A percentile compares a stretch with the other conserved stretches of the same genome.
phyloP scores from a whole-genome alignment of 805 yeast species.

The Torulaspora delbrueckii region DNA sequence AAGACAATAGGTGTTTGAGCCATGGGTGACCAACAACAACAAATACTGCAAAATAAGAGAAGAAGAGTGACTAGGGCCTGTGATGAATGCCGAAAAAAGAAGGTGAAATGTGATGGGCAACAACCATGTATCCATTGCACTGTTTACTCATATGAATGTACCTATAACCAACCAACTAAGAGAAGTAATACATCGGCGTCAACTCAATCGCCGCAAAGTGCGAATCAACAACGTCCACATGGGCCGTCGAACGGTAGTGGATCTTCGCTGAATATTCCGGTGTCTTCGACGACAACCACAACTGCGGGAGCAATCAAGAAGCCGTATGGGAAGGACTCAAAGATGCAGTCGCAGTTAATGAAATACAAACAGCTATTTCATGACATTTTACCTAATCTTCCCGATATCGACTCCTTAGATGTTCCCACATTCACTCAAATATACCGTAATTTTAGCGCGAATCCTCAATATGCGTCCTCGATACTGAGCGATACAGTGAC shows the following conservation, averaged over 20 bases:
- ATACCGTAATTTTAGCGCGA: constrained; percentile 18
- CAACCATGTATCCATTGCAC: constrained; percentile 86
- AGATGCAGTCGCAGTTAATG: constrained; percentile 17
- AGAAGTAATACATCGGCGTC: constrained; percentile 9
- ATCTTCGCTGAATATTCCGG: background rate
- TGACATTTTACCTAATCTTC: constrained; percentile 26
- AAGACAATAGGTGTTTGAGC: background rate
- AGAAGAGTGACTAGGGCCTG: constrained; percentile 44
- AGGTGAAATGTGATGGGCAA: constrained; percentile 79
- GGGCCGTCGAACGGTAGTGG: background rate
- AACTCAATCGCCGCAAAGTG: constrained; percentile 3
- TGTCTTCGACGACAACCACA: background rate
- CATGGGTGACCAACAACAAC: constrained; percentile 6
- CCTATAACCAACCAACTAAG: constrained; percentile 71
- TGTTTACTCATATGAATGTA: constrained; percentile 78
- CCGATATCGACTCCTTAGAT: constrained; percentile 26
- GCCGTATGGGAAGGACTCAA: constrained; percentile 13
- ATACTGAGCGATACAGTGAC: constrained; percentile 23
- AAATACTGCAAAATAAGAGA: constrained; percentile 23
- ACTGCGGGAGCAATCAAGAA: constrained; percentile 1
- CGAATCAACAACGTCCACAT: constrained; percentile 2
- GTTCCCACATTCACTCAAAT: constrained; percentile 27
- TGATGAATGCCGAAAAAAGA: constrained; percentile 56
- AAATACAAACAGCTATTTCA: constrained; percentile 25
- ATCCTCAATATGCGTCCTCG: constrained; percentile 1